Evolutionary conservation across 1,139 yeast species (phyloP), one percentile per base, ranked within the genome.

Genomic region (Ashbya aceris): DNA sequence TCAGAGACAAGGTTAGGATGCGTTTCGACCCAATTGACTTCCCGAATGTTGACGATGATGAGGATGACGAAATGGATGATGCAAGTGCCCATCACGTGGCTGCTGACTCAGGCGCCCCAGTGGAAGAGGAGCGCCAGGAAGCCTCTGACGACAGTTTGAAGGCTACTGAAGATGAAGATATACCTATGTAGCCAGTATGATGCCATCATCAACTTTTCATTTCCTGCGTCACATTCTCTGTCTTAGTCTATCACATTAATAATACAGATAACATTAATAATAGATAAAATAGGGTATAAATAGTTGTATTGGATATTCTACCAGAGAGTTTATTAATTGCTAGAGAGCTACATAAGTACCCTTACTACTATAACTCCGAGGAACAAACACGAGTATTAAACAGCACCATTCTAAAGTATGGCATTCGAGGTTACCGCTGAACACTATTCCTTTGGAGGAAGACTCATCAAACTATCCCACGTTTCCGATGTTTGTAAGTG

Each of bases 361-460:
- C n/a, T n/a, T 27, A n/a, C n/a, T n/a, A n/a, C n/a, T n/a, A n/a
- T n/a, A n/a, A n/a, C n/a, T n/a, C n/a, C n/a, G n/a, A n/a, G n/a
- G n/a, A n/a, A n/a, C n/a, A n/a, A n/a, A n/a, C n/a, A n/a, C n/a
- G n/a, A n/a, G n/a, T n/a, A n/a, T n/a, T n/a, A n/a, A 78, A 50
- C 54, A 63, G 27, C 94, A n/a, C n/a, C n/a, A n/a, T n/a, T n/a
- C n/a, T n/a, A n/a, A n/a, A 8, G 10, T 10, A 76, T 74, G 79
- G 49, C 76, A 17, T 76, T 82, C 61, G 72, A 67, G 39, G 68
- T 71, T 17, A 72, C 73, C 39, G 69, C 78, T 13, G 77, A 77
- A 41, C 80, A 86, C 49, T 62, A 70, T 49, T 76, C 78, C 47
- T 83, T 81, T 55, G 87, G 83, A 1, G 98, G 98, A 27, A 71